These are phyloP conservation scores for Penicillium riverlandense DNA, from an alignment of 495 filamentous ascomycete genomes.

Conservation along the genomic window DNA sequence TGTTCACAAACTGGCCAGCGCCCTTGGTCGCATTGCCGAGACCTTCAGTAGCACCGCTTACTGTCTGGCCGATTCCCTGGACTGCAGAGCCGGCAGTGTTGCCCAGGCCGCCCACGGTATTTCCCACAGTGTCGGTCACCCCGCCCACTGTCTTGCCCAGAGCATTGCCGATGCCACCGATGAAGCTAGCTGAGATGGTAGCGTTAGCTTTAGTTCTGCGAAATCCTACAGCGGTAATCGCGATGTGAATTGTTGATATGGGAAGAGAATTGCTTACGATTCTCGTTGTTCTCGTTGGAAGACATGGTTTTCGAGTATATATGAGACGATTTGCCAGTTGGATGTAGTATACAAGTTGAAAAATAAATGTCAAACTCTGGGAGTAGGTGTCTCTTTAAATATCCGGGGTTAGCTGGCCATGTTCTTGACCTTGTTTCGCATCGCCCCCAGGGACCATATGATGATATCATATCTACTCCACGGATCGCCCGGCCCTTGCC, in stretches of 20 bases:
- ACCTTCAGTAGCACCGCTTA: constrained; percentile 10
- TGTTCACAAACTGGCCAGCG: constrained; percentile 10
- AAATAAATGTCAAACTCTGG: too few relatives aligned
- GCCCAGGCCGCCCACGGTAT: constrained; percentile 11
- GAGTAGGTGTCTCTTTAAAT: too few relatives aligned
- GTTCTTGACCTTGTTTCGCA: too few relatives aligned
- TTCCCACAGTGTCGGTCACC: constrained; percentile 12
- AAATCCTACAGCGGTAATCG: background rate
- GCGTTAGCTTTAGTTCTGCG: background rate
- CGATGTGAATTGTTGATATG: too few relatives aligned
- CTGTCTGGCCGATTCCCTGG: constrained; percentile 14
- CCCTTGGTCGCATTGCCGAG: constrained; percentile 16
- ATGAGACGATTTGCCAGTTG: background rate
- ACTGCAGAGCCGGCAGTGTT: constrained; percentile 10
- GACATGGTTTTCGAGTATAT: background rate
- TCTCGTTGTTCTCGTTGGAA: constrained; percentile 1
- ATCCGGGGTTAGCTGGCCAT: too few relatives aligned
- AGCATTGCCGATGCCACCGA: constrained; percentile 10
- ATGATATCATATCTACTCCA: too few relatives aligned
- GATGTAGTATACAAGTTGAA: too few relatives aligned
- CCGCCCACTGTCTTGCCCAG: constrained; percentile 13
- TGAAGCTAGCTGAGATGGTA: constrained; percentile 5
- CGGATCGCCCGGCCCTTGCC: too few relatives aligned
- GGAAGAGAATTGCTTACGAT: background rate
- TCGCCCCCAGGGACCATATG: too few relatives aligned